Conservation (phyloP, 768 basidiomycete genomes). For the Nidularia pulvinata region DNA sequence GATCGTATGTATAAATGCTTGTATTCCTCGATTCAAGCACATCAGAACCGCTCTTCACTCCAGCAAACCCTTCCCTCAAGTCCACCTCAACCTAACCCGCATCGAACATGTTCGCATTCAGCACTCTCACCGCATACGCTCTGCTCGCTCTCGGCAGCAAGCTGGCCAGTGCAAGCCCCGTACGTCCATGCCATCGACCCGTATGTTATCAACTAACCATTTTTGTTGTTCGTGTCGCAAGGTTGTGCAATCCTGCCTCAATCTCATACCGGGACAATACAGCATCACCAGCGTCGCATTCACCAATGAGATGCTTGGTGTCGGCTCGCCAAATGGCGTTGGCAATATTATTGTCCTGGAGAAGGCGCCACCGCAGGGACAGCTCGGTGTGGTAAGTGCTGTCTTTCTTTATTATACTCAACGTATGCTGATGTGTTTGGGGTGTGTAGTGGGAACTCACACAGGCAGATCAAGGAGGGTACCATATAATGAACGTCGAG, state of each 20-base stretch:
- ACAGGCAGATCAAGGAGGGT: not conserved
- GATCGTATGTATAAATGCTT: too few species aligned
- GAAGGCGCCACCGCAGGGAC: not conserved
- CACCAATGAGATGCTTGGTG: not conserved
- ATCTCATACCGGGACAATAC: too few species aligned
- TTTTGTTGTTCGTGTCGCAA: too few species aligned
- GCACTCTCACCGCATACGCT: not conserved
- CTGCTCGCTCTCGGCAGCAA: not conserved
- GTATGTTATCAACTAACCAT: too few species aligned
- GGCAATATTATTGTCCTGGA: not conserved
- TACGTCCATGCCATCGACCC: not conserved
- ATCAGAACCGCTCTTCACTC: too few species aligned
- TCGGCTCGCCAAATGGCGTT: not conserved
- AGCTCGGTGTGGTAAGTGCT: not conserved
- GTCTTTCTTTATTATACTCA: not conserved
- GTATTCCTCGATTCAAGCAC: too few species aligned
- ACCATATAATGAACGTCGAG: not conserved
- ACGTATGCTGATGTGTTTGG: not conserved
- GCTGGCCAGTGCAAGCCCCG: not conserved
- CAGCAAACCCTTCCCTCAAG: too few species aligned
- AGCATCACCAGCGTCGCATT: not conserved
- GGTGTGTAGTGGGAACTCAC: not conserved
- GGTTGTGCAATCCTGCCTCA: not conserved
- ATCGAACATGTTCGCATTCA: not conserved
- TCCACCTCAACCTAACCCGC: too few species aligned